Evolutionary conservation across 2,329 filamentous ascomycete species (phyloP).

Genomic region (Acephala macrosclerotiorum): DNA sequence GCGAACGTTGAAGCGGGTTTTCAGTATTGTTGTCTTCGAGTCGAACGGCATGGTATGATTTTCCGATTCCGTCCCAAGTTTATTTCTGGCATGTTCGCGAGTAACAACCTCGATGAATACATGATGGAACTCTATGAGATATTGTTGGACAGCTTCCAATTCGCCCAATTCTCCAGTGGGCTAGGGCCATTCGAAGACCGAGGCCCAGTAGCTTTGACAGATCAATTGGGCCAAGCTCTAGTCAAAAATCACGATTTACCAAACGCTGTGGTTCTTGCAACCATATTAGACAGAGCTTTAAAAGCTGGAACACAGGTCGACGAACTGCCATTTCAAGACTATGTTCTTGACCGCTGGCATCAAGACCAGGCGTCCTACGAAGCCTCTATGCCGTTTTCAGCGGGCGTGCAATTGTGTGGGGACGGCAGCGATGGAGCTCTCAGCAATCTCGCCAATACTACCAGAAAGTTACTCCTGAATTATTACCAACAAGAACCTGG

Average conservation of each 20-base stretch:
- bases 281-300: not conserved
- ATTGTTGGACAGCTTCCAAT: not conserved
- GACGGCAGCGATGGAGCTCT: too few relatives aligned
- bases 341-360: too few relatives aligned
- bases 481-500: too few relatives aligned
- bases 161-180: not conserved
- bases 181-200: not conserved
- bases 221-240: not conserved
- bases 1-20: too few relatives aligned
- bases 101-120: not conserved
- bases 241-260: not conserved
- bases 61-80: not conserved
- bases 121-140: not conserved
- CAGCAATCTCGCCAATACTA: too few relatives aligned
- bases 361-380: too few relatives aligned
- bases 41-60: not conserved
- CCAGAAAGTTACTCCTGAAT: too few relatives aligned
- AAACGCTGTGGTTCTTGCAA: not conserved
- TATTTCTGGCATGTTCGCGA: not conserved
- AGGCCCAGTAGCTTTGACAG: not conserved
- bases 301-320: too few relatives aligned
- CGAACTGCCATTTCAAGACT: too few relatives aligned
- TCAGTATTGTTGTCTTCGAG: too few relatives aligned
- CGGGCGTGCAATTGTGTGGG: too few relatives aligned
- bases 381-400: too few relatives aligned